Conservation (phyloP, 2,329 filamentous ascomycete species). For the Ophiostoma sp. region DNA sequence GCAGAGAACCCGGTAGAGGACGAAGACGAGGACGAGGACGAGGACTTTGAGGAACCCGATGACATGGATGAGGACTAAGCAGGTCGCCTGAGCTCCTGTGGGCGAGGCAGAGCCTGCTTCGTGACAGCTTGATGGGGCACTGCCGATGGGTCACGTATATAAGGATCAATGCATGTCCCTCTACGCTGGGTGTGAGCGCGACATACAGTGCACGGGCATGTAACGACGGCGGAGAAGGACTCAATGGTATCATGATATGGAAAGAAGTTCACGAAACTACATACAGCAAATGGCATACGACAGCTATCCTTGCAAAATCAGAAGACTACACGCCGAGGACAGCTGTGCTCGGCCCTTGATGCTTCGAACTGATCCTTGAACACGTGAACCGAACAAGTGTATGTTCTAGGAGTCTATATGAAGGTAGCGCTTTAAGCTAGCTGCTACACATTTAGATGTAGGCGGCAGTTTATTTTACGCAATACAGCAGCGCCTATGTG, state of each 20-base stretch:
- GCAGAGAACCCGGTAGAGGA: conserved; percentile 69
- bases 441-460: no score
- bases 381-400: no score
- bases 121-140: not conserved
- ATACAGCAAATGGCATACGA: conserved; percentile 10
- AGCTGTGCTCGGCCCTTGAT: not conserved
- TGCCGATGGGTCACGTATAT: no score
- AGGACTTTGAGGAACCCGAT: conserved; percentile 58
- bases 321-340: not conserved
- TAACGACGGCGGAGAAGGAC: not conserved
- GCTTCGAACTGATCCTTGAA: no score
- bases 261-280: not conserved
- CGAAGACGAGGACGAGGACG: conserved; percentile 74
- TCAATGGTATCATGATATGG: not conserved
- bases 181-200: not conserved
- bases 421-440: no score
- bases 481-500: no score
- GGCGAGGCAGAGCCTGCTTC: not conserved
- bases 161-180: not conserved
- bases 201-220: not conserved
- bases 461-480: no score
- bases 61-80: conserved; percentile 60
- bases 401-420: no score
- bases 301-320: conserved; percentile 5
- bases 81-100: not conserved